A percentile compares a stretch with the other conserved stretches of the same genome.
Conservation (phyloP, 139 green algal genomes). For the Astrephomene gubernaculifera region DNA sequence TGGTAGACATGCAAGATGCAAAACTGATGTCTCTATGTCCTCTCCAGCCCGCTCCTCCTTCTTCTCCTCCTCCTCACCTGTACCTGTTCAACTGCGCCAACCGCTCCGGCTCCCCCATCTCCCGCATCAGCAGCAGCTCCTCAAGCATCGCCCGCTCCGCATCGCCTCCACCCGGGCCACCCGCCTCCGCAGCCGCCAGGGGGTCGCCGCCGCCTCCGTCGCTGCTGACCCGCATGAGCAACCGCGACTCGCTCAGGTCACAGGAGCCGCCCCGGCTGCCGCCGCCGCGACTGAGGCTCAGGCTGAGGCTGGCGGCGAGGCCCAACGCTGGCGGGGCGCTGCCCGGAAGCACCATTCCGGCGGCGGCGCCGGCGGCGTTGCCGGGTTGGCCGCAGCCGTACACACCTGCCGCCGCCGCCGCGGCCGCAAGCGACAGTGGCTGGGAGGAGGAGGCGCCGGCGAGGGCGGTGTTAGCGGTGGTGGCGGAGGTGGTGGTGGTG, state of each 20-base stretch:
- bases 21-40: no score
- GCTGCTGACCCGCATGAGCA: constrained; percentile 13
- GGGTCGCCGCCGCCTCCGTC: constrained; percentile 1
- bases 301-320: neutral
- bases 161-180: no score
- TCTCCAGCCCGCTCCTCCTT: no score
- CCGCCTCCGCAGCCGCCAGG: neutral
- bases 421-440: no score
- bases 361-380: no score
- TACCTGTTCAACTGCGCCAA: constrained; percentile 6
- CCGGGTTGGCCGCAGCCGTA: no score
- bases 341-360: constrained; percentile 9
- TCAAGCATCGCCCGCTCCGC: no score
- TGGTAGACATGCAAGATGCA: no score
- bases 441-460: no score
- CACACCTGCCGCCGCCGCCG: no score
- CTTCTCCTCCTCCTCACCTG: constrained; percentile 17
- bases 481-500: no score
- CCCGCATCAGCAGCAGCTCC: neutral
- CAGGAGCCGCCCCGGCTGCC: neutral
- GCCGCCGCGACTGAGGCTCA: neutral
- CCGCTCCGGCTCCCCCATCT: constrained; percentile 3
- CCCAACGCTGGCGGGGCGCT: constrained; percentile 27
- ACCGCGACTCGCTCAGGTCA: constrained; percentile 5
- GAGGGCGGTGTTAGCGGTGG: no score